These are phyloP conservation scores for Stagonosporopsis tanaceti DNA, from an alignment of 2,329 filamentous ascomycete genomes.

Conservation along the genomic window DNA sequence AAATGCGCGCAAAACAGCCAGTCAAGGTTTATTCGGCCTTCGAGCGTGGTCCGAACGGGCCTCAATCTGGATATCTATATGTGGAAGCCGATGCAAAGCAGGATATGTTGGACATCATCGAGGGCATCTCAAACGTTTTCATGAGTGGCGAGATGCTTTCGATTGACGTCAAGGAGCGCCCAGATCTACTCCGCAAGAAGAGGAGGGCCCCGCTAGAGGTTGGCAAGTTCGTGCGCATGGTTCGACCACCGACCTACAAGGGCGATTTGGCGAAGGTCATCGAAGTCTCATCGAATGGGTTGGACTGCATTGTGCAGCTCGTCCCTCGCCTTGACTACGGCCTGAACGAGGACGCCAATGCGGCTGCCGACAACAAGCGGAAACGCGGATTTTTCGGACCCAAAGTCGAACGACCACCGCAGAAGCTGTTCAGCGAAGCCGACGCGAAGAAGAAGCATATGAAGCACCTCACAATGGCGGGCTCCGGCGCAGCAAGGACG, in stretches of 20 bases:
- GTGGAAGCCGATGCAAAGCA: slow-evolving; percentile 88
- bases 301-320: slow-evolving; percentile 85
- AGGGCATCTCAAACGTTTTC: slow-evolving; percentile 88
- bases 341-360: slow-evolving; percentile 76
- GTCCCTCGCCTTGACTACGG: slow-evolving; percentile 95
- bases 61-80: slow-evolving; percentile 95
- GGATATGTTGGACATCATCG: slow-evolving; percentile 82
- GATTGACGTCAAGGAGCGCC: slow-evolving; percentile 96
- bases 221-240: slow-evolving; percentile 91
- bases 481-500: slow-evolving; percentile 67
- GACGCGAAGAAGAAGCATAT: slow-evolving; percentile 91
- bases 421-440: slow-evolving; percentile 88
- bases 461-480: slow-evolving; percentile 63
- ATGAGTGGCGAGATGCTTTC: slow-evolving; percentile 85
- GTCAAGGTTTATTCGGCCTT: slow-evolving; percentile 89
- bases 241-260: slow-evolving; percentile 79
- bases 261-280: slow-evolving; percentile 92
- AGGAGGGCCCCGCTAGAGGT: slow-evolving; percentile 83
- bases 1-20: slow-evolving; percentile 77
- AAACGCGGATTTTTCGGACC: slow-evolving; percentile 69
- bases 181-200: slow-evolving; percentile 87
- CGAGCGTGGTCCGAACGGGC: slow-evolving; percentile 75
- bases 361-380: slow-evolving; percentile 69
- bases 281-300: slow-evolving; percentile 90
- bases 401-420: slow-evolving; percentile 76